Evolutionary conservation across 2,329 filamentous ascomycete species (phyloP), one percentile per base, ranked within the genome.

Genomic region (Fusarium buxicola): DNA sequence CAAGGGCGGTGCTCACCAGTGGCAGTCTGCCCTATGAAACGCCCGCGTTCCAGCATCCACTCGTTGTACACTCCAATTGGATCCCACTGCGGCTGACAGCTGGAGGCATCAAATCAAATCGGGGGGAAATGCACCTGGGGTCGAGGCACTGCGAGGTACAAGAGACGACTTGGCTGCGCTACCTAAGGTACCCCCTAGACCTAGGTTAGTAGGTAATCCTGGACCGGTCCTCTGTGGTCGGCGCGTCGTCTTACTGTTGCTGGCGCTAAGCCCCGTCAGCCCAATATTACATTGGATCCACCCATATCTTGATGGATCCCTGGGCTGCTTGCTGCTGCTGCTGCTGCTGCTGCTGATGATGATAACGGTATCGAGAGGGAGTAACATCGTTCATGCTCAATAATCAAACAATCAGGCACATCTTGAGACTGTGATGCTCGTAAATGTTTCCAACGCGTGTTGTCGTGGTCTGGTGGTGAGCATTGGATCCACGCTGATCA

Each of bases 21-120:
- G n/a, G n/a, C n/a, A n/a, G 49, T 57, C 62, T 65, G 63, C 63
- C 63, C 63, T 66, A 66, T 63, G 55, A 63, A 66, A 60, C 55
- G 47, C 34, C 60, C 47, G 25, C 31, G 55, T 41, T 32, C 8
- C 24, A 53, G 34, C 32, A 60, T 21, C 63, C 48, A 56, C 38
- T 21, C 18, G 31, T 15, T 43, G 55, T 11, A 7, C 16, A 35
- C 38, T 50, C 49, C 45, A 63, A 65, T 58, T 32, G 50, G 58
- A 53, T 32, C 30, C 44, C 9, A 28, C 50, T 66, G 59, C 63
- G 63, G 63, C 63, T 66, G 63, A 64, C 50, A 66, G 44, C 60
- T 48, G 38, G 43, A 18, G n/a, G 11, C 18, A 34, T 34, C 32
- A n/a, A n/a, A n/a, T n/a, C n/a, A n/a, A n/a, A n/a, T n/a, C n/a